Evolutionary conservation across 2,329 filamentous ascomycete species (phyloP), one percentile per base, ranked within the genome.

Genomic region (Calonectria pseudoreteaudii): DNA sequence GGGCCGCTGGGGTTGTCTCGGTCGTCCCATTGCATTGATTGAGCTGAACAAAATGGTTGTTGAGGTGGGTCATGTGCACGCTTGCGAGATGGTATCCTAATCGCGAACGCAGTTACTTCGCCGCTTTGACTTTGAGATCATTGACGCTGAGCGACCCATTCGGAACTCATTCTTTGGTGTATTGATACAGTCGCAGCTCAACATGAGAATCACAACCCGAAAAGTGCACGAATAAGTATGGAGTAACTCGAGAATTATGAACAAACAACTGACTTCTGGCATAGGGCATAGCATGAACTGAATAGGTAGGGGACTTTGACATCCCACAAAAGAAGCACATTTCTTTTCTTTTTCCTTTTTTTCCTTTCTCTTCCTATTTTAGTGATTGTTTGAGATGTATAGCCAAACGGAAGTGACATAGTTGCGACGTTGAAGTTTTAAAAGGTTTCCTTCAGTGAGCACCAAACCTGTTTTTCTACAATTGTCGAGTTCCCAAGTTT

Each of bases 1-100:
- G 16, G 68, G 72, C 4, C 50, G 67, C 13, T 73, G 71, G 71
- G 62, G 52, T 11, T 73, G 71, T 23, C 31, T 73, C 6, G 71
- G 71, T 28, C 53, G 68, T 11, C 68, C 68, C 3, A 71, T 74
- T 34, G 68, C 64, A 14, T 26, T 68, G 41, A 18, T 65, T 23
- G 60, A 65, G 52, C 65, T 53, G n/a, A 44, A 68, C 34, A 72
- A 18, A 26, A 44, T 18, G 71, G 56, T 62, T 62, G 56, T 62
- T 23, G 56, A 62, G 56, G 56, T 62, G 23, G 41, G 56, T 34
- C 31, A 34, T 34, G 6, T 10, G 2, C 31, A 34, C 10, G 11
- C 2, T 11, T 9, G 31, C 31, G 11, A 34, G 31, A 2, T 34
- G 8, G 28, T 41, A 20, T 41, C 7, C 34, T 62, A 41, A 62